phyloP scores from a whole-genome alignment of 208 protist species.

The Phytomonas serpens region DNA sequence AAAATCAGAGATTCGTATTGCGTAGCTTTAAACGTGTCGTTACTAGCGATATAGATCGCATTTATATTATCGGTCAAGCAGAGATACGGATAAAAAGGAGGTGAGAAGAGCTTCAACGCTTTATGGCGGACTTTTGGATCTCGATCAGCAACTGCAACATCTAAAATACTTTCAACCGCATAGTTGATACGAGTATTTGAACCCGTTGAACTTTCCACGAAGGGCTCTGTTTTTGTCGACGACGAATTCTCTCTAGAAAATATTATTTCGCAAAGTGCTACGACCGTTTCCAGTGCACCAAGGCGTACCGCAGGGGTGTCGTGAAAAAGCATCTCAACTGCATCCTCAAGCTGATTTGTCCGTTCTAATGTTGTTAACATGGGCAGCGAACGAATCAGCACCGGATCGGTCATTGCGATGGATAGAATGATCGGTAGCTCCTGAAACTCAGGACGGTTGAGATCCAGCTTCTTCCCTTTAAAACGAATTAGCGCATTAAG shows the following conservation, averaged over 20 bases:
- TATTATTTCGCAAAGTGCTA: conserved; percentile 62
- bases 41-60: conserved; percentile 74
- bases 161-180: conserved; percentile 69
- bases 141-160: conserved; percentile 74
- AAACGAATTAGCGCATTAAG: conserved; percentile 68
- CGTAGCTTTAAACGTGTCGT: conserved; percentile 50
- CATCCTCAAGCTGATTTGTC: conserved; percentile 63
- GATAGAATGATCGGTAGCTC: conserved; percentile 42
- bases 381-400: conserved; percentile 59
- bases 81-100: conserved; percentile 68
- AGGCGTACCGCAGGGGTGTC: conserved; percentile 49
- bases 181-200: conserved; percentile 49
- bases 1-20: conserved; percentile 58
- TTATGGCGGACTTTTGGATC: conserved; percentile 56
- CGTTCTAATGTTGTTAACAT: conserved; percentile 57
- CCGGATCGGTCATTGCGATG: conserved; percentile 18
- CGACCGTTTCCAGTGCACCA: conserved; percentile 44
- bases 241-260: conserved; percentile 20
- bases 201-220: neutral
- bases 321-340: conserved; percentile 71
- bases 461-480: conserved; percentile 25
- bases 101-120: conserved; percentile 45
- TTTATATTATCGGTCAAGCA: conserved; percentile 72
- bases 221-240: neutral
- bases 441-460: conserved; percentile 27